Conservation (phyloP, 2,329 filamentous ascomycete genomes). For the Diaporthe vexans region DNA sequence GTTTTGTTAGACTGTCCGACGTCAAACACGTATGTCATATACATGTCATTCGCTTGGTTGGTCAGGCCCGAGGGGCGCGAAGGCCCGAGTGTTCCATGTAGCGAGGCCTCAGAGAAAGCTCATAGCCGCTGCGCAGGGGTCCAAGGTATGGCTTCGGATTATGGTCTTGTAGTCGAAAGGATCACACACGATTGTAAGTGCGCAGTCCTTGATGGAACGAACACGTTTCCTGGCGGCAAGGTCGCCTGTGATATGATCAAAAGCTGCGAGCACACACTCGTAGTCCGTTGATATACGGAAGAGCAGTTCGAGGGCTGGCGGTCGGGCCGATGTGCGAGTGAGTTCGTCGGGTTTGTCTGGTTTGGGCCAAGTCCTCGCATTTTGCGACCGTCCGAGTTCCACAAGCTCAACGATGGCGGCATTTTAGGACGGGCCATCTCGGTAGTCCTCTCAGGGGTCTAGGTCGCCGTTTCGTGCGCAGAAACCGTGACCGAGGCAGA, state of each 20-base stretch:
- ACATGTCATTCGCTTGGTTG: constrained; percentile 1
- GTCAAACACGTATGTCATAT: constrained; percentile 10
- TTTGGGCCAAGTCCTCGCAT: background rate
- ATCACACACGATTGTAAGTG: background rate
- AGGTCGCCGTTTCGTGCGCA: background rate
- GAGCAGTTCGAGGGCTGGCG: background rate
- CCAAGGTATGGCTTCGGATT: background rate
- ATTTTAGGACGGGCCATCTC: background rate
- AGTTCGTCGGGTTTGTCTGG: background rate
- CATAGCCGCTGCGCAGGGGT: background rate
- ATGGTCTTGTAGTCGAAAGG: background rate
- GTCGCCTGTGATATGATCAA: background rate
- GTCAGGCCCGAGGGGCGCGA: constrained; percentile 13
- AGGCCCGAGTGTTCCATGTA: constrained; percentile 19
- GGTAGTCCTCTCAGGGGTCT: background rate
- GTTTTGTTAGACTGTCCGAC: constrained; percentile 3
- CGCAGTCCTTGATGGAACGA: background rate
- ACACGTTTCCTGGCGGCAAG: background rate
- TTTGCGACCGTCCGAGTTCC: background rate
- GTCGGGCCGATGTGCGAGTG: constrained; percentile 19
- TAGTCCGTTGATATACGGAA: background rate
- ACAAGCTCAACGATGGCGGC: constrained; percentile 1
- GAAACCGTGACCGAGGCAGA: constrained; percentile 8
- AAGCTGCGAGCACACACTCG: background rate
- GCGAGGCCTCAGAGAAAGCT: background rate